Evolutionary conservation across 176 grass and related monocot genomes (phyloP).

Genomic region (Pontederia crassipes): DNA sequence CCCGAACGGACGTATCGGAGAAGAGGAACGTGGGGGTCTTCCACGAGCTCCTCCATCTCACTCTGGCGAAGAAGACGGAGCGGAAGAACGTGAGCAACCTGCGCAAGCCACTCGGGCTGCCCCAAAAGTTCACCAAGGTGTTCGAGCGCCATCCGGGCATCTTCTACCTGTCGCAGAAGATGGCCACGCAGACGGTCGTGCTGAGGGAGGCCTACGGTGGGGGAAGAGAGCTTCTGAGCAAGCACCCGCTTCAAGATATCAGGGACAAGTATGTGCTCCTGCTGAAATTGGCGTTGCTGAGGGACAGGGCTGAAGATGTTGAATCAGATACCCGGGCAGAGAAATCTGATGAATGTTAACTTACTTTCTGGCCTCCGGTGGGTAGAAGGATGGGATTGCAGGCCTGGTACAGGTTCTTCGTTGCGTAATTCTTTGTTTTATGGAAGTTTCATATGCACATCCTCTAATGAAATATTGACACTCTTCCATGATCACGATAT

Average conservation of each 20-base stretch:
- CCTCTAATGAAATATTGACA: no score
- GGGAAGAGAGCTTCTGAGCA: constrained; percentile 31
- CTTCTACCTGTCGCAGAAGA: constrained; percentile 58
- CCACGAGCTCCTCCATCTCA: constrained; percentile 75
- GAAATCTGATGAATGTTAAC: no score
- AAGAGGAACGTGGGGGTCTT: constrained; percentile 75
- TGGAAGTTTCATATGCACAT: no score
- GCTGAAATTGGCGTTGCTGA: constrained; percentile 31
- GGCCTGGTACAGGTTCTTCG: no score
- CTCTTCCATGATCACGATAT: no score
- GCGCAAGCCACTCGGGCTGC: constrained; percentile 55
- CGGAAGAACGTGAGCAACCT: constrained; percentile 68
- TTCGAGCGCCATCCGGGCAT: constrained; percentile 70
- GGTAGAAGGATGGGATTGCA: no score
- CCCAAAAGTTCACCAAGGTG: constrained; percentile 84
- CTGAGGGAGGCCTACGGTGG: constrained; percentile 55
- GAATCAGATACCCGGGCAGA: no score
- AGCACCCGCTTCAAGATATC: constrained; percentile 42
- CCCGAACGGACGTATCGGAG: constrained; percentile 55
- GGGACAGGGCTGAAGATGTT: no score
- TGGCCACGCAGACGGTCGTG: constrained; percentile 53
- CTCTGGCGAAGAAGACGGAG: constrained; percentile 51
- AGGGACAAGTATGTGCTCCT: constrained; percentile 52
- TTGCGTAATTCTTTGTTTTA: no score
- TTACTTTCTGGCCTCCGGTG: no score